Evolutionary conservation across 805 yeast genomes (phyloP).

Genomic region (Metschnikowia gruessii): DNA sequence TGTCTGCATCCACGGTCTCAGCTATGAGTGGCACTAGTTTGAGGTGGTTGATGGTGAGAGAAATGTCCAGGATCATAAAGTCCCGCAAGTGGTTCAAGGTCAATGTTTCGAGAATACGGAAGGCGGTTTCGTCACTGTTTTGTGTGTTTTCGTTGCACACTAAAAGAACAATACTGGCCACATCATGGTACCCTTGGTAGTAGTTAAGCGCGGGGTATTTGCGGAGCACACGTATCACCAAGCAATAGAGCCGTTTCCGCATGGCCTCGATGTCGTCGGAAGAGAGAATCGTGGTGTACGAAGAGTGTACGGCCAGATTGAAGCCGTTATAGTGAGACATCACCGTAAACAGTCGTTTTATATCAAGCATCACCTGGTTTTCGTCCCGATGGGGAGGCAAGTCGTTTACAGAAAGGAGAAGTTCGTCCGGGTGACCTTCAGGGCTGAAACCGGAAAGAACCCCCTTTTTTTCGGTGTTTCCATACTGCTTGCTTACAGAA

Average conservation of each 20-base stretch:
- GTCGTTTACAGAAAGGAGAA: conserved; percentile 19
- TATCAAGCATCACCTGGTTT: conserved; percentile 75
- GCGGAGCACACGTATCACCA: conserved; percentile 56
- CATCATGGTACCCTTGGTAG: conserved; percentile 93
- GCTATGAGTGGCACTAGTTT: conserved; percentile 63
- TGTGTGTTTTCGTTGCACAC: conserved; percentile 38
- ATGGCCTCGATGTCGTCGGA: conserved; percentile 32
- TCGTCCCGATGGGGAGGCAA: conserved; percentile 63
- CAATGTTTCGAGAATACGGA: conserved; percentile 50
- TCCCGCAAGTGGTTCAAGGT: conserved; percentile 71
- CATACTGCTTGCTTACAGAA: neutral
- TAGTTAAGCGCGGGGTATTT: conserved; percentile 63
- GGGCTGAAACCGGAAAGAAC: neutral
- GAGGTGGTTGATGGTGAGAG: conserved; percentile 64
- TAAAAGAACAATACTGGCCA: conserved; percentile 63
- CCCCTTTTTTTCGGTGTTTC: neutral
- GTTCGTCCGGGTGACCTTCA: neutral
- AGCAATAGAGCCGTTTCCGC: conserved; percentile 37
- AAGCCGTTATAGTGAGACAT: conserved; percentile 30
- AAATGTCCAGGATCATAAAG: conserved; percentile 72
- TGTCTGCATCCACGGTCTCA: conserved; percentile 43
- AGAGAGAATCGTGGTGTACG: conserved; percentile 35
- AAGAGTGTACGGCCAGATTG: conserved; percentile 19
- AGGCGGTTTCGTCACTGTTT: conserved; percentile 31
- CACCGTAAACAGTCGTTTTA: conserved; percentile 62